phyloP scores from a whole-genome alignment of 1,284 basidiomycete species.

The Malassezia restricta region DNA sequence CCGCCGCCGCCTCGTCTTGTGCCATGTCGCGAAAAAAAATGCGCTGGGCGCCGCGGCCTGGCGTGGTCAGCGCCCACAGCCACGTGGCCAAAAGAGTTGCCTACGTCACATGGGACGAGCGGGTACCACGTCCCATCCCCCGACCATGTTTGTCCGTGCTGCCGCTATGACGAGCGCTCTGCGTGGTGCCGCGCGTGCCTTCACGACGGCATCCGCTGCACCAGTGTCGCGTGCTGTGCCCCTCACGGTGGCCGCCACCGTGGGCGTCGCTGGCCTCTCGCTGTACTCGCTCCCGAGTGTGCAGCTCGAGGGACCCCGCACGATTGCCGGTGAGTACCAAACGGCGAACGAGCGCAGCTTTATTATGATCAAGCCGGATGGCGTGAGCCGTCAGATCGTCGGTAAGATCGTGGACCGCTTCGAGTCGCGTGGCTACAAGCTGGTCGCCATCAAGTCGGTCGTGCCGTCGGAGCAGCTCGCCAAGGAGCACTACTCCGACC shows the following conservation, averaged over 20 bases:
- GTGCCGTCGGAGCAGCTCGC: slow-evolving; percentile 37
- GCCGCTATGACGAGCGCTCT: slow-evolving; percentile 4
- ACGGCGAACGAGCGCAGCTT: slow-evolving; percentile 48
- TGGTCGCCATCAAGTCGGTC: slow-evolving; percentile 42
- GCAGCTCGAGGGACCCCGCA: slow-evolving; percentile 47
- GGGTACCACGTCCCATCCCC: no score
- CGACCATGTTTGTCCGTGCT: slow-evolving; percentile 12
- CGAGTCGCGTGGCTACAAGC: slow-evolving; percentile 42
- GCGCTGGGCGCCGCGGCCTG: neutral
- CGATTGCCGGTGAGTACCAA: slow-evolving; percentile 49
- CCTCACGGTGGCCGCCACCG: slow-evolving; percentile 19
- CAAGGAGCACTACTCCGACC: slow-evolving; percentile 37
- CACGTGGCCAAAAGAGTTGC: no score
- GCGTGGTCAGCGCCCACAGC: neutral
- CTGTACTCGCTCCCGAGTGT: slow-evolving; percentile 19
- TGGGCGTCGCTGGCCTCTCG: slow-evolving; percentile 22
- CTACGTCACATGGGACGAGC: no score
- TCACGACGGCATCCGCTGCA: slow-evolving; percentile 21
- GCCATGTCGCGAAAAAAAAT: neutral
- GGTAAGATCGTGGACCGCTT: slow-evolving; percentile 44
- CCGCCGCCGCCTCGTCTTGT: neutral
- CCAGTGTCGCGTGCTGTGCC: neutral
- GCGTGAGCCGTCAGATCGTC: slow-evolving; percentile 40
- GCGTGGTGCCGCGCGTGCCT: slow-evolving; percentile 23
- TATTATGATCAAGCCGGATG: slow-evolving; percentile 47